Evolutionary conservation across 2,329 filamentous ascomycete genomes (phyloP), one percentile per base, ranked within the genome.

Genomic region (Metarhizium album): DNA sequence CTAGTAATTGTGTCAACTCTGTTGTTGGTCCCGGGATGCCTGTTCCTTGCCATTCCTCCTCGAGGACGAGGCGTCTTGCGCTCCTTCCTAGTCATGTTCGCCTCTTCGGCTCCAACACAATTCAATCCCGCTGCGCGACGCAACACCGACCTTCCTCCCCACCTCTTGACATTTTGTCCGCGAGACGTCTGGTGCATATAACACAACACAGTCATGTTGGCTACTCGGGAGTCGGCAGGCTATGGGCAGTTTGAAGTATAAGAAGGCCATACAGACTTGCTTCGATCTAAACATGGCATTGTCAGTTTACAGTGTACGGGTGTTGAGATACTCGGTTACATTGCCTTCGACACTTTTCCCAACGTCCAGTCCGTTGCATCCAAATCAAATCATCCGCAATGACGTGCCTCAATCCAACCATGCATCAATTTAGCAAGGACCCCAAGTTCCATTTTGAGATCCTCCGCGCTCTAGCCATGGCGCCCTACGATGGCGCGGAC

Each of bases 381-480:
- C 27, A 9, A 29, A 29, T 35, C 33, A 35, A 3, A 2, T 16
- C 33, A 35, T 35, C 33, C 46, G 23, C 35, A 22, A 48, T 48
- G 47, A 22, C 23, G 27, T 22, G 22, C 16, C 23, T 37, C 35
- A 42, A 42, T 35, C 6, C 35, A 42, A 48, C 35, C n/a, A 42
- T 48, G 47, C 42, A 24, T 42, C 47, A 42, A n/a, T 23, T 48
- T 3, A 48, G 37, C 37, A 24, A 42, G n/a, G 47, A 48, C 37
- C 29, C 47, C 23, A 42, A 42, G 9, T 48, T 48, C 24, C 47
- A 48, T 38, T 48, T 42, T 42, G 47, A 27, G 1, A 48, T 48
- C 18, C 47, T 48, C 7, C 47, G 47, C 8, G 35, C 35, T 20
- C 24, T 48, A 4, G 33, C 47, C 13, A 14, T 42, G 47, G 24